A percentile compares a stretch with the other conserved stretches of the same genome.
phyloP scores from a whole-genome alignment of 2,329 filamentous ascomycete genomes.

The Neophaeococcomyces mojaviensis region DNA sequence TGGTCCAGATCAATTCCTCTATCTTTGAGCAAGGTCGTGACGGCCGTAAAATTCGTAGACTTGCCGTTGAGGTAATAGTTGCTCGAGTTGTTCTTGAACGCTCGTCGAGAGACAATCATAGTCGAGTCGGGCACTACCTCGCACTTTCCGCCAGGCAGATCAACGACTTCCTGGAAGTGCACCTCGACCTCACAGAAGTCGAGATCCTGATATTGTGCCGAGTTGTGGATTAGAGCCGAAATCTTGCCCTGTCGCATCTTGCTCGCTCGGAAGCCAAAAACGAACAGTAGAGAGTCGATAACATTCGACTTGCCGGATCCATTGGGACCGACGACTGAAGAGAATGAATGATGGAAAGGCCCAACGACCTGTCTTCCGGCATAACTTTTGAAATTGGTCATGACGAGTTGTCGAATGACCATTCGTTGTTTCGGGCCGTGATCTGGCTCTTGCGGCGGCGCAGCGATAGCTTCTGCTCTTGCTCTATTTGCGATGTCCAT shows the following conservation, averaged over 20 bases:
- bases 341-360: constrained; percentile 94
- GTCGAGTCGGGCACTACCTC: constrained; percentile 76
- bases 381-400: constrained; percentile 99
- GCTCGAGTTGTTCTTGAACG: constrained; percentile 97
- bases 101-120: constrained; percentile 79
- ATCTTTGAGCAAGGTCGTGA: constrained; percentile 78
- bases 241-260: constrained; percentile 99
- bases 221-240: constrained; percentile 95
- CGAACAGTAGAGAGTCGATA: constrained; percentile 93
- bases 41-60: constrained; percentile 83
- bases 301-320: constrained; percentile 98
- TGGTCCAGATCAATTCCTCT: constrained; percentile 93
- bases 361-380: constrained; percentile 91
- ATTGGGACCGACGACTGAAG: constrained; percentile 94
- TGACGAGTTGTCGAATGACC: constrained; percentile 82
- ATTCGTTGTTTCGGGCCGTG: constrained; percentile 74
- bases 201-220: constrained; percentile 73
- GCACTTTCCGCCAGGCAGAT: constrained; percentile 67
- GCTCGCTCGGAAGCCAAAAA: constrained; percentile 98
- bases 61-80: constrained; percentile 95
- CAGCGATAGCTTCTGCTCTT: constrained; percentile 53
- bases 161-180: constrained; percentile 91
- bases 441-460: constrained; percentile 61
- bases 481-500: constrained; percentile 93
- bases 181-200: constrained; percentile 94